Evolutionary conservation across 2,329 filamentous ascomycete species (phyloP).

Genomic region (Talaromyces sp.): DNA sequence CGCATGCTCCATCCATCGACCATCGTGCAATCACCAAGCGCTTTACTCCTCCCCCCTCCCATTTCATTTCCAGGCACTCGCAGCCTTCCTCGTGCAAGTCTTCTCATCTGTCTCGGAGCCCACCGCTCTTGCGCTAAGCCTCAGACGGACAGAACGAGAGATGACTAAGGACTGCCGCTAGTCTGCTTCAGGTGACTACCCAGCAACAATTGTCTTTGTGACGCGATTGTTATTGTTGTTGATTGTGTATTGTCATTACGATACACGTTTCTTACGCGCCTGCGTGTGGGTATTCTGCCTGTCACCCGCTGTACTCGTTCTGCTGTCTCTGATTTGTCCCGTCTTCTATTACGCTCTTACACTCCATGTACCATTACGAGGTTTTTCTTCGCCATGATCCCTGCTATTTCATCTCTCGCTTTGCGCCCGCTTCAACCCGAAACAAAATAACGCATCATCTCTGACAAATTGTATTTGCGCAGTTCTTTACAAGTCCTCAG

Average conservation of each 20-base stretch:
- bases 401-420: not conserved
- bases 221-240: constrained; percentile 2
- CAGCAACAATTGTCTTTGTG: constrained; percentile 5
- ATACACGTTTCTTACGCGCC: not conserved
- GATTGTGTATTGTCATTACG: not conserved
- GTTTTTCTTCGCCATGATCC: constrained; percentile 1
- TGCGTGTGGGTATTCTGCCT: not conserved
- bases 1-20: constrained; percentile 2
- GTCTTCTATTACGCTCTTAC: not conserved
- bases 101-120: not conserved
- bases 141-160: not conserved
- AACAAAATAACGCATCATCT: constrained; percentile 7
- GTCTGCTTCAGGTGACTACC: constrained; percentile 2
- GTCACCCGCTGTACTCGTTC: not conserved
- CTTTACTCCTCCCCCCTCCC: not conserved
- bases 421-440: constrained; percentile 1
- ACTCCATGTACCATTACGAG: not conserved
- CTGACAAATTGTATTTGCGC: constrained; percentile 5
- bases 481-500: not conserved
- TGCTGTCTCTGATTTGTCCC: not conserved
- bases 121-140: not conserved
- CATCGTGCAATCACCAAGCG: not conserved
- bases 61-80: not conserved
- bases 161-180: constrained; percentile 4
- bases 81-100: constrained; percentile 1